A percentile compares a stretch with the other conserved stretches of the same genome.
phyloP scores from a whole-genome alignment of 441 rosid genomes.

The Iberis amara region DNA sequence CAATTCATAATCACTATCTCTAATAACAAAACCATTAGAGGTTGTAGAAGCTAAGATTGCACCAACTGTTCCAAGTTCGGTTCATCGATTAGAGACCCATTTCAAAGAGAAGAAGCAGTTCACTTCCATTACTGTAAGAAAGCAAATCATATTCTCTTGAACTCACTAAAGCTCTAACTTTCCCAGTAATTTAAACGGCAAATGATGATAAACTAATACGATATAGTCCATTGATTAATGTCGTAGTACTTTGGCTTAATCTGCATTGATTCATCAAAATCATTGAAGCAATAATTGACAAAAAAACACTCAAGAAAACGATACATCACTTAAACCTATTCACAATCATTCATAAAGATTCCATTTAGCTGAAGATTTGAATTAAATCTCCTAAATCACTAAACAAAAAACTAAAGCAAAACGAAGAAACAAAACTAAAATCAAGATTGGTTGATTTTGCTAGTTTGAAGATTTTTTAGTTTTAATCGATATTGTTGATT shows the following conservation, averaged over 20 bases:
- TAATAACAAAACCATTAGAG: conserved; percentile 39
- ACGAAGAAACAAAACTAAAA: not conserved
- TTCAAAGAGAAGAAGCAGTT: conserved; percentile 20
- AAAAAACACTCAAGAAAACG: not conserved
- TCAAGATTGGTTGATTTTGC: no score
- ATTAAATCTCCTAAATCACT: not conserved
- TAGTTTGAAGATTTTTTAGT: no score
- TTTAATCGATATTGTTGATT: no score
- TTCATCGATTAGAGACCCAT: conserved; percentile 30
- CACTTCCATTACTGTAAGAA: conserved; percentile 37
- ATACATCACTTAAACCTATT: no score
- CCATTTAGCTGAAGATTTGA: not conserved
- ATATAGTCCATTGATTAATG: conserved; percentile 36
- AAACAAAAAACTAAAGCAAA: conserved; percentile 2
- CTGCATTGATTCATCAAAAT: conserved; percentile 30
- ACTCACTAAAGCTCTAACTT: conserved; percentile 45
- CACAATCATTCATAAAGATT: not conserved
- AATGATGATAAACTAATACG: conserved; percentile 33
- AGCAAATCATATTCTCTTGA: conserved; percentile 59
- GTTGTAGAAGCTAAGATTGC: conserved; percentile 41
- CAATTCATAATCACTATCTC: conserved; percentile 59
- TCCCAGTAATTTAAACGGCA: conserved; percentile 35
- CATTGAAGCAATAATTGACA: not conserved
- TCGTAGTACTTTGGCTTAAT: conserved; percentile 37
- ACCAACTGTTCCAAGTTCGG: conserved; percentile 39